Conservation (phyloP, 1,284 basidiomycete genomes). For the Ceratobasidium sp. region DNA sequence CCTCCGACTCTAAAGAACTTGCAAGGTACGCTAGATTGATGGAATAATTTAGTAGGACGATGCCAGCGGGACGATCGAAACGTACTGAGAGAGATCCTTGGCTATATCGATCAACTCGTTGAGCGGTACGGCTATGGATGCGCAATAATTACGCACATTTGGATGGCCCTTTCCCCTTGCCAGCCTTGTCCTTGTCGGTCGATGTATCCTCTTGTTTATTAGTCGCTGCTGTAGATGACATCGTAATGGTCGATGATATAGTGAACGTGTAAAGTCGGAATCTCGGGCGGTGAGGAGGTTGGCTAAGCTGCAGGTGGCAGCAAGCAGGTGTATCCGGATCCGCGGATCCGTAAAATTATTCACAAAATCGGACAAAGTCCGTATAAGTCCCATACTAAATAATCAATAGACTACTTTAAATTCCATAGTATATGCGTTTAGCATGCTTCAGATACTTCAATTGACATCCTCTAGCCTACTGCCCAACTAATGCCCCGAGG, state of each 20-base stretch:
- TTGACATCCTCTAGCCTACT: neutral
- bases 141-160: conserved; percentile 49
- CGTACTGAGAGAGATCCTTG: conserved; percentile 82
- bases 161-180: conserved; percentile 48
- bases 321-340: conserved; percentile 14
- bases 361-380: neutral
- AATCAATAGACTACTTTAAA: no score
- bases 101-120: conserved; percentile 51
- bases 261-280: conserved; percentile 1
- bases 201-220: conserved; percentile 11
- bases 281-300: conserved; percentile 10
- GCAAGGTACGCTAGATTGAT: conserved; percentile 74
- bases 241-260: conserved; percentile 3
- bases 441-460: neutral
- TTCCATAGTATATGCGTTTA: neutral
- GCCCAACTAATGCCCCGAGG: neutral
- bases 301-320: conserved; percentile 13
- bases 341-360: conserved; percentile 31
- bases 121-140: neutral
- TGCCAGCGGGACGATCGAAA: neutral
- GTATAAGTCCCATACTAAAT: neutral
- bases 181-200: conserved; percentile 50
- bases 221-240: conserved; percentile 1
- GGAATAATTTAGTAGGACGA: neutral
- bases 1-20: conserved; percentile 96